Conservation (phyloP, 2,329 filamentous ascomycete genomes). For the Diaporthe sp. region DNA sequence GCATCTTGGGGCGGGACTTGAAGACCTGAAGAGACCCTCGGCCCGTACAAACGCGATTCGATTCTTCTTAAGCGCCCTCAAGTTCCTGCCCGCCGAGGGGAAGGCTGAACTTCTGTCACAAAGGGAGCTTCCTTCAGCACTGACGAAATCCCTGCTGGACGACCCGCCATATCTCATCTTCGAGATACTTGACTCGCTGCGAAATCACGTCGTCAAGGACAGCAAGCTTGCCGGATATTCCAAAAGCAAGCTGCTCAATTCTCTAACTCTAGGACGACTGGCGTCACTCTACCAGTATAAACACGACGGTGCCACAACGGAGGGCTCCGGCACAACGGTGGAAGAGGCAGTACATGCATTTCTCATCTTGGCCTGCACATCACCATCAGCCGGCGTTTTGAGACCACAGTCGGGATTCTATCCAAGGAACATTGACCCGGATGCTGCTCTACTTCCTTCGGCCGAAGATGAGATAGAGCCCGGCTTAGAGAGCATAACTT, state of each 20-base stretch:
- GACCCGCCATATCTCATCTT: slow-evolving; percentile 82
- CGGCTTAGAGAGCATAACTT: slow-evolving; percentile 77
- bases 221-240: slow-evolving; percentile 77
- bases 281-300: slow-evolving; percentile 78
- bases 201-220: slow-evolving; percentile 80
- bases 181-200: slow-evolving; percentile 81
- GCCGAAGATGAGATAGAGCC: slow-evolving; percentile 66
- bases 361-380: slow-evolving; percentile 81
- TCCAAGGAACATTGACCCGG: slow-evolving; percentile 75
- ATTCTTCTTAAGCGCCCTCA: slow-evolving; percentile 84
- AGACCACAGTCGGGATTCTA: slow-evolving; percentile 88
- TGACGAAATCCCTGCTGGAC: slow-evolving; percentile 82
- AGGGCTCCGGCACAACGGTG: slow-evolving; percentile 64
- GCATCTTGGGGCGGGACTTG: slow-evolving; percentile 68
- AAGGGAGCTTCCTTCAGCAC: slow-evolving; percentile 74
- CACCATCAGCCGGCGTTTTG: slow-evolving; percentile 78
- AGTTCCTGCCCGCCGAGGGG: slow-evolving; percentile 80
- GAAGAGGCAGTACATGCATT: slow-evolving; percentile 81
- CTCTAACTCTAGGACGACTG: slow-evolving; percentile 79
- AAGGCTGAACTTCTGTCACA: slow-evolving; percentile 89
- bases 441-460: slow-evolving; percentile 57
- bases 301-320: slow-evolving; percentile 55
- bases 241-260: slow-evolving; percentile 83
- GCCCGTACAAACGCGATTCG: slow-evolving; percentile 86
- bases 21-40: slow-evolving; percentile 79